These are phyloP conservation scores for Fragilaria radians DNA, from an alignment of 108 stramenopile genomes.

Conservation along the genomic window DNA sequence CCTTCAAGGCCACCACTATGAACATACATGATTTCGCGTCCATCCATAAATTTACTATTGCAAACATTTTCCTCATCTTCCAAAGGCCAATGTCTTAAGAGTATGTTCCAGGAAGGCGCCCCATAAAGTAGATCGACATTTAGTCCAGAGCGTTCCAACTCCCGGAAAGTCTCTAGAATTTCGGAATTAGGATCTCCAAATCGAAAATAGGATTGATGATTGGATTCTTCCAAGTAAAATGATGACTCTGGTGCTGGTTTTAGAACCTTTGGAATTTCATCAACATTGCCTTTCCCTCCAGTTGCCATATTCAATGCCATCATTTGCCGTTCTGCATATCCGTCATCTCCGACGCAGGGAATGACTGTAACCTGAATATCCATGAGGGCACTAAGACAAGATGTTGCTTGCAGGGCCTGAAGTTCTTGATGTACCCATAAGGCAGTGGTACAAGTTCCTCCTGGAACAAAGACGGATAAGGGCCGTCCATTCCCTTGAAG, in stretches of 20 bases:
- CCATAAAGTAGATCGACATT: conserved; percentile 73
- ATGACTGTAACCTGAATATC: conserved; percentile 77
- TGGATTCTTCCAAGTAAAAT: background rate
- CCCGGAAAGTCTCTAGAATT: conserved; percentile 53
- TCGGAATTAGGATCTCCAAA: conserved; percentile 63
- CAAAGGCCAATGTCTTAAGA: conserved; percentile 64
- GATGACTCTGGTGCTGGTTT: conserved; percentile 21
- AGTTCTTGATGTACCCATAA: conserved; percentile 55
- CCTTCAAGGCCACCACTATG: conserved; percentile 92
- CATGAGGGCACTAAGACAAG: conserved; percentile 11
- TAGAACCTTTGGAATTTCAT: conserved; percentile 57
- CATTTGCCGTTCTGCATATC: conserved; percentile 77
- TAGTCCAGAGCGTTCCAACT: conserved; percentile 56
- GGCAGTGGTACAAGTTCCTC: conserved; percentile 81
- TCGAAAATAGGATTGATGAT: conserved; percentile 36
- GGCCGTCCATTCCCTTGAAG: conserved; percentile 45
- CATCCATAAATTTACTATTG: conserved; percentile 34
- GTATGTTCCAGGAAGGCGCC: conserved; percentile 63
- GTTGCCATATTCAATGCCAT: conserved; percentile 38
- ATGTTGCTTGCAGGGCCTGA: conserved; percentile 8
- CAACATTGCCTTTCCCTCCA: conserved; percentile 27
- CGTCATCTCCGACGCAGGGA: conserved; percentile 78
- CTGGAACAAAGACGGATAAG: conserved; percentile 63
- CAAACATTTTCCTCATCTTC: background rate
- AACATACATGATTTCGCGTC: conserved; percentile 77